Base-by-base conservation (phyloP, 352 stramenopile species). In the Phytophthora litchii region DNA sequence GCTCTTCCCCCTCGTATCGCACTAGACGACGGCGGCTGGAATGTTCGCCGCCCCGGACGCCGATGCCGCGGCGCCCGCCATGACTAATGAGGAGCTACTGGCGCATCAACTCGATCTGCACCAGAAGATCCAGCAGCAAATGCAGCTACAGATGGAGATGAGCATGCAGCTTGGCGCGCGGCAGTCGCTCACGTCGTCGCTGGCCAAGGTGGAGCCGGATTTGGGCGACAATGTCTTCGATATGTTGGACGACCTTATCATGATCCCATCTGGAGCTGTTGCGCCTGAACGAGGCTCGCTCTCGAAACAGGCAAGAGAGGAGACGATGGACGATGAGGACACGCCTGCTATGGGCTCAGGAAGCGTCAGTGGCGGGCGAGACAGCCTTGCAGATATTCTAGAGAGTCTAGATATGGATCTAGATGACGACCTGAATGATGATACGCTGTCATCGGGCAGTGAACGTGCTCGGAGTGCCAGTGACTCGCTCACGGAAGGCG, bases 111-210 rank as follows among this genome's bases (percentile, higher is more conserved):
- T 94, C 53, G 72, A 91, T 46, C 47, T 94, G 66, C 84, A 94
- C 73, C 83, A 87, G 59, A 83, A 88, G 54, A 94, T 94, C 41
- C 84, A 94, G 72, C 77, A 92, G 57, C 84, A 94, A 60, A 94
- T 94, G 82, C 80, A 92, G 65, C 56, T 92, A 27, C 84, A 94
- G 57, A 89, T 89, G 75, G 84, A 94, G 69, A 91, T 94, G 80
- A 92, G 76, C 55, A 57, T 87, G 57, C 80, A 92, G 60, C 67
- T 94, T 47, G 72, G 76, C 13, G 55, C 69, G 44, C 68, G 69
- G 10, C 73, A 73, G 54, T 77, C 63, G 25, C 81, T 91, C 40
- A 88, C 82, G 38, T 68, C 80, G 10, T 83, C 74, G 8, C 75
- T 91, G 17, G 57, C 60, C 29, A 89, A 89, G 55, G 80, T 94